phyloP scores from a whole-genome alignment of 495 filamentous ascomycete species.

The Penicillium cosmopolitanum region DNA sequence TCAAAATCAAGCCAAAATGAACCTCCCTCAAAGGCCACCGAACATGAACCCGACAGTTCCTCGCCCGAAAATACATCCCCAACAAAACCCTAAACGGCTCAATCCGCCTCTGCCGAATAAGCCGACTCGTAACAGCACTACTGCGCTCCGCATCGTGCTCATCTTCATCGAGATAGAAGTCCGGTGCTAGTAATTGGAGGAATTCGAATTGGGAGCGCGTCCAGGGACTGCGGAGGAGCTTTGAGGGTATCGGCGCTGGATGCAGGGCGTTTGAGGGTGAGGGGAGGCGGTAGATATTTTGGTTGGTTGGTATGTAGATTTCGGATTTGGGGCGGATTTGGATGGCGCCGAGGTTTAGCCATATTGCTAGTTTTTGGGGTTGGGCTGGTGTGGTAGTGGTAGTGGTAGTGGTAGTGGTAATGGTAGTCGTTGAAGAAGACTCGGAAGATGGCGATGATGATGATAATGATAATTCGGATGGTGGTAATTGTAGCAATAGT shows the following conservation, averaged over 20 bases:
- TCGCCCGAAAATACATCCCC: conserved; percentile 30
- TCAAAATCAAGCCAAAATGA: conserved; percentile 34
- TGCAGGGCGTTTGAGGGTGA: conserved; percentile 16
- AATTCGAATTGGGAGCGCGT: conserved; percentile 46
- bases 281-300: conserved; percentile 36
- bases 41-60: conserved; percentile 34
- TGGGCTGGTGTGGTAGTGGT: not conserved
- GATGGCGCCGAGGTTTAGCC: conserved; percentile 43
- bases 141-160: conserved; percentile 17
- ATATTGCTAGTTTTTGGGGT: conserved; percentile 35
- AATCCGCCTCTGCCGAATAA: conserved; percentile 41
- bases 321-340: conserved; percentile 33
- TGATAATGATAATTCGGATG: too few species aligned
- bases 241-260: conserved; percentile 41
- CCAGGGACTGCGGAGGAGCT: conserved; percentile 50
- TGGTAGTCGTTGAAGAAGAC: not conserved
- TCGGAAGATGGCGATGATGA: too few species aligned
- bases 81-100: conserved; percentile 39
- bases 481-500: too few species aligned
- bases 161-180: conserved; percentile 44
- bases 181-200: conserved; percentile 36
- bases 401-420: not conserved
- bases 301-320: conserved; percentile 31
- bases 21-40: conserved; percentile 36
- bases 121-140: conserved; percentile 16